These are phyloP conservation scores for Spizellomyces punctatus DNA, from an alignment of 192 early-diverging fungal species.

Conservation along the genomic window DNA sequence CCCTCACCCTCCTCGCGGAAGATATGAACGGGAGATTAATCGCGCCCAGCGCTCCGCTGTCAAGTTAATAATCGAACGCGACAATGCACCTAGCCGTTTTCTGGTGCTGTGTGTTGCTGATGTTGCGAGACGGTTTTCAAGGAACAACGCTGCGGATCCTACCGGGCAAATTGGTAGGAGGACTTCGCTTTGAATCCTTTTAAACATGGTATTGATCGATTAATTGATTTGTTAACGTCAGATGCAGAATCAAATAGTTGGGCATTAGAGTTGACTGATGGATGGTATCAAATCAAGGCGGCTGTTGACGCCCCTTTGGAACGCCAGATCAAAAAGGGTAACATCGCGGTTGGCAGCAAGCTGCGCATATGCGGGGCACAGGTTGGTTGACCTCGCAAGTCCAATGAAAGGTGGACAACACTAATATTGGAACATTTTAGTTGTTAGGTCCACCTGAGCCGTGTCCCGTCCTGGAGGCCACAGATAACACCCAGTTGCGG, in stretches of 20 bases:
- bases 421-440: not conserved
- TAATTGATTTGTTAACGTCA: too few species aligned
- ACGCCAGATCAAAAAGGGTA: constrained; percentile 36
- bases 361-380: constrained; percentile 61
- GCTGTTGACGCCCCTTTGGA: constrained; percentile 51
- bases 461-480: constrained; percentile 41
- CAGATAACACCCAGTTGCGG: constrained; percentile 32
- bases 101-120: constrained; percentile 68
- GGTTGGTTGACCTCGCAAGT: constrained; percentile 22
- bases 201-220: too few species aligned
- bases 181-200: too few species aligned
- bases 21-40: constrained; percentile 71
- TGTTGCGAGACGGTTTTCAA: constrained; percentile 22
- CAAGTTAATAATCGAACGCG: constrained; percentile 67
- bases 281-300: constrained; percentile 69
- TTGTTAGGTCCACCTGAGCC: constrained; percentile 31
- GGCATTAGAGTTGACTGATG: constrained; percentile 63
- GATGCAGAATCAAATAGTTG: not conserved
- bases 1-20: not conserved
- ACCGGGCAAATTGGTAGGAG: not conserved
- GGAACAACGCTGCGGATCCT: not conserved
- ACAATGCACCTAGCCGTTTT: constrained; percentile 51
- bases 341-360: constrained; percentile 62
- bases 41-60: constrained; percentile 61
- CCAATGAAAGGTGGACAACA: not conserved